Evolutionary conservation across 2,329 filamentous ascomycete species (phyloP).

Genomic region (Scytalidium lignicola): DNA sequence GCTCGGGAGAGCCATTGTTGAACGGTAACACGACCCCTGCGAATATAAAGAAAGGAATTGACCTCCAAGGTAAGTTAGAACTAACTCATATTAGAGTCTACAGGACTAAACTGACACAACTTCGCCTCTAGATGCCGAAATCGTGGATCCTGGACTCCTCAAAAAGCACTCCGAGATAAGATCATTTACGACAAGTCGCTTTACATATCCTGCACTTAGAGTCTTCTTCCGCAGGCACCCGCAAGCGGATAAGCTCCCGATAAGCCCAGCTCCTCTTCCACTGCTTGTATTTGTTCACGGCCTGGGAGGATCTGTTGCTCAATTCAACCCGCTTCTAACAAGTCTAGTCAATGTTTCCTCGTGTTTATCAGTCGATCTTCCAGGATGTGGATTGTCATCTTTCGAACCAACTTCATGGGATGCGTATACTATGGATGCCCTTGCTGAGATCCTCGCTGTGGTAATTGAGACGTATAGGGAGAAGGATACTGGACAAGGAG

Average conservation of each 20-base stretch:
- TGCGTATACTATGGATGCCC: constrained; percentile 72
- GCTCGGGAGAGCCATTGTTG: constrained; percentile 6
- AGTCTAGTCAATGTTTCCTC: constrained; percentile 79
- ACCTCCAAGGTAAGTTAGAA: constrained; percentile 16
- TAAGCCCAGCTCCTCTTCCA: constrained; percentile 67
- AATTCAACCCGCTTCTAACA: constrained; percentile 76
- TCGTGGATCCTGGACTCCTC: constrained; percentile 68
- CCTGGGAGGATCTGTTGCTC: constrained; percentile 83
- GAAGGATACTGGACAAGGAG: constrained; percentile 57
- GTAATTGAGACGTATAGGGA: constrained; percentile 72
- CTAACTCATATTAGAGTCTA: neutral
- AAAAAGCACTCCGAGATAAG: constrained; percentile 68
- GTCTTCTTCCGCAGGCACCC: constrained; percentile 80
- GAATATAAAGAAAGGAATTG: constrained; percentile 6
- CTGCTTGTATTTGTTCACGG: constrained; percentile 90
- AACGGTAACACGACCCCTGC: neutral
- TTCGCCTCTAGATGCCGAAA: constrained; percentile 19
- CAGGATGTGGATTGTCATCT: constrained; percentile 78
- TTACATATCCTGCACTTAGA: constrained; percentile 68
- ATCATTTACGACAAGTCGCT: constrained; percentile 65
- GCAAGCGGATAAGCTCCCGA: constrained; percentile 76
- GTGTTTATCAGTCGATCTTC: constrained; percentile 83
- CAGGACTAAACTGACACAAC: constrained; percentile 4
- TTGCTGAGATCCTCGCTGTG: constrained; percentile 68
- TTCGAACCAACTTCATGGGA: constrained; percentile 68